Base-by-base conservation (phyloP, 2,329 filamentous ascomycete genomes). In the Nemania abortiva region DNA sequence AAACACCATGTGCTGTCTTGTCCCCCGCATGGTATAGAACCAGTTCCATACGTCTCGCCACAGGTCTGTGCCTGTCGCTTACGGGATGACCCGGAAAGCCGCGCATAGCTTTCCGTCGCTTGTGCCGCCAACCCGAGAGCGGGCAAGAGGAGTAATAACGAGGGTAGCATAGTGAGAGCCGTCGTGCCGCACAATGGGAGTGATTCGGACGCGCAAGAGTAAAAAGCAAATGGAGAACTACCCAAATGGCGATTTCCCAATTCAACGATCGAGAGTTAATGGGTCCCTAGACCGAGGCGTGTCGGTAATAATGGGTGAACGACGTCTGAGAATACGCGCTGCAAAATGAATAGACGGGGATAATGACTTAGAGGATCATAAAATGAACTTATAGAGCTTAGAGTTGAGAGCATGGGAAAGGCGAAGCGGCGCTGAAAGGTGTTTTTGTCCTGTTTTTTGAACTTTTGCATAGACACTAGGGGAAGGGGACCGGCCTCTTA, bases 1-100 rank as follows among this genome's bases (percentile, higher is more conserved):
- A 77, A 82, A 72, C 81, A 82, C 69, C 74, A 79, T 2, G 66
- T 73, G 66, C 78, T 80, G 2, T 71, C 72, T 1, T 69, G 22
- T 27, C 67, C 74, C 4, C 80, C 80, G 65, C 80, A 81, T 15
- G 66, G 74, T 47, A 75, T 63, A 63, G 76, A 80, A 1, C 77
- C 77, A 1, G 58, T 49, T 1, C 80, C 80, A 55, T 81, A 81
- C 6, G 77, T 79, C 61, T 78, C 70, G 50, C 76, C 76, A 69
- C 80, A 82, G n/a, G 76, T 76, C 72, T 74, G 70, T 53, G 74
- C 57, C 27, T 78, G 52, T 52, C 75, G 71, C 52, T 72, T 74
- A 22, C 52, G 62, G 5, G 68, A 58, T 10, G 57, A 42, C 22
- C 56, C 57, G 15, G 70, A 63, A 56, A 75, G 27, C 20, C 70